Conservation (phyloP, 352 stramenopile species). For the Phytophthora niederhauseri region DNA sequence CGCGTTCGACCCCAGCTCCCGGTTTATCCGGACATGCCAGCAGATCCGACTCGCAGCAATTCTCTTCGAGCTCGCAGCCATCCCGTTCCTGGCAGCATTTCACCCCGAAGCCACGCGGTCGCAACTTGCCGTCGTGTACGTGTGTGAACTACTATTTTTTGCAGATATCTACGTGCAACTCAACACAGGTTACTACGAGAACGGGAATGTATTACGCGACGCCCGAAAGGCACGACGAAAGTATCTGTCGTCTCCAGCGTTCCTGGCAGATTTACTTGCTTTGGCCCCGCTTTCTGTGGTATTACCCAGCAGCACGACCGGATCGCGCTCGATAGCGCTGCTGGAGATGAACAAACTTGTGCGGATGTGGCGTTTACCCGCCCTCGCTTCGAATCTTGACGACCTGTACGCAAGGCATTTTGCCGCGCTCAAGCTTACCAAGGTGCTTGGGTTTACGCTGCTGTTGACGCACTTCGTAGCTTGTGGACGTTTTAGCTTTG, state of each 20-base stretch:
- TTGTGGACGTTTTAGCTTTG: conserved; percentile 58
- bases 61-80: conserved; percentile 53
- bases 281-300: conserved; percentile 59
- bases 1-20: conserved; percentile 64
- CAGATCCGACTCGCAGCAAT: conserved; percentile 59
- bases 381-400: conserved; percentile 62
- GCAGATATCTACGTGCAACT: conserved; percentile 74
- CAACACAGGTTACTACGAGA: conserved; percentile 77
- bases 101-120: conserved; percentile 13
- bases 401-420: conserved; percentile 73
- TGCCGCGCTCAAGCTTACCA: conserved; percentile 58
- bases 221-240: conserved; percentile 59
- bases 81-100: conserved; percentile 59
- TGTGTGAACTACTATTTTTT: conserved; percentile 64
- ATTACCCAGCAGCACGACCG: conserved; percentile 13
- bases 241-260: conserved; percentile 61
- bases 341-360: conserved; percentile 68
- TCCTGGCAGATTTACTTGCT: conserved; percentile 55
- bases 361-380: conserved; percentile 51
- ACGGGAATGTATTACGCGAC: conserved; percentile 71
- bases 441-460: conserved; percentile 57
- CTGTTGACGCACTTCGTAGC: conserved; percentile 61
- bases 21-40: conserved; percentile 56
- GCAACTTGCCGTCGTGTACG: conserved; percentile 51
- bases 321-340: conserved; percentile 25